Percentiles rank a stretch among this genome's conserved stretches.
Evolutionary conservation across 1,284 basidiomycete genomes (phyloP).

Genomic region (Phellinidium pouzarii): DNA sequence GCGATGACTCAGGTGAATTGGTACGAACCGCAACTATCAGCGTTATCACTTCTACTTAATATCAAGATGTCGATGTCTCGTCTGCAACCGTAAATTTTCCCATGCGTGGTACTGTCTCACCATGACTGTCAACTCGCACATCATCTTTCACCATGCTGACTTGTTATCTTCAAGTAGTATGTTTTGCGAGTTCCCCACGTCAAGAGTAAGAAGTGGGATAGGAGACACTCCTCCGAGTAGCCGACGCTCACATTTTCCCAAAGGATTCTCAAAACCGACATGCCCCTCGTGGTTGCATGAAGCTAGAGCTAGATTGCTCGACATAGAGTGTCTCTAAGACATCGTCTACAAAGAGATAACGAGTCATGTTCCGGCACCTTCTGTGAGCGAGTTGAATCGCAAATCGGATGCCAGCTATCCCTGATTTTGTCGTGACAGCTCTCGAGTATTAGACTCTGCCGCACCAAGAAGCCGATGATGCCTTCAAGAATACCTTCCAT

Average conservation of each 20-base stretch:
- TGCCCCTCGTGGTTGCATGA: background rate
- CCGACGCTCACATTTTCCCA: background rate
- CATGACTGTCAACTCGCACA: background rate
- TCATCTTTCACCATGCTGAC: background rate
- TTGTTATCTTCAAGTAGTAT: background rate
- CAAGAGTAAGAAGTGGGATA: background rate
- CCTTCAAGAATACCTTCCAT: too few relatives aligned
- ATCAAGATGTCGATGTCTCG: too few relatives aligned
- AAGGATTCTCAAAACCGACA: background rate
- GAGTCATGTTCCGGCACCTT: background rate
- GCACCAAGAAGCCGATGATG: too few relatives aligned
- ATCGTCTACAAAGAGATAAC: background rate
- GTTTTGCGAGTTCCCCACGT: background rate
- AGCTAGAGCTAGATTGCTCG: background rate
- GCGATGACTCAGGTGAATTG: too few relatives aligned
- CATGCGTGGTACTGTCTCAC: background rate
- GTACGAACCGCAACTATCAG: too few relatives aligned
- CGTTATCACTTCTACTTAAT: too few relatives aligned
- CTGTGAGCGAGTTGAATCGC: background rate
- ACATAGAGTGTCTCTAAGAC: background rate
- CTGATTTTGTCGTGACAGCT: too few relatives aligned
- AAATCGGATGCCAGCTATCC: too few relatives aligned
- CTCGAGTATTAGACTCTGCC: too few relatives aligned
- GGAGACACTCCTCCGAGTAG: background rate
- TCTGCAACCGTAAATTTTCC: background rate